Base-by-base conservation (phyloP, 164 flowering plant genomes). In the Litsea cubeba region DNA sequence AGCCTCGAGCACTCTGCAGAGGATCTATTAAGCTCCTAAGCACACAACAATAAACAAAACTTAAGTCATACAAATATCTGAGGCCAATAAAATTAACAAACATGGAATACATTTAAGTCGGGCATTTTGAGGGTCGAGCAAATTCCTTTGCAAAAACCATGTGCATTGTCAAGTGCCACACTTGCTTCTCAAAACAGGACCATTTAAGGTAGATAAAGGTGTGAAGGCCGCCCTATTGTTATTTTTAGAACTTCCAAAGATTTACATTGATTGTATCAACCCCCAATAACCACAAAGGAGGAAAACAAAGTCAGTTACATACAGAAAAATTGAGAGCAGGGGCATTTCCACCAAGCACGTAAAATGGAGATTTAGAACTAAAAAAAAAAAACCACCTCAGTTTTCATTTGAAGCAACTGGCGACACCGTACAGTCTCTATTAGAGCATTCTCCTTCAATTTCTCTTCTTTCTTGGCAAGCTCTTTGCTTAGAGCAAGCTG, bases 401-500 rank as follows among this genome's bases (percentile, higher is more conserved):
- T 84, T 83, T 86, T 91, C 32, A 58, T 68, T 72, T 73, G 80
- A 81, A 93, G 87, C 78, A 83, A 26, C 65, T 79, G 82, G 58
- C 87, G 85, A 71, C 77, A 50, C 10, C 73, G 26, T 50, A 79
- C 77, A 62, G 77, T 87, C 79, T 90, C 87, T 72, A 79, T 72
- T 76, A 84, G 51, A 32, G 89, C 90, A 58, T 85, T 88, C 71
- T 75, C 83, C 80, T 85, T 95, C 75, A 82, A 71, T 24, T 64
- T 71, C 51, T 71, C 79, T 76, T 88, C 97, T 72, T 72, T 81
- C 75, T 83, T 79, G 7, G 74, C 76, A 22, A 80, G 75, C 50
- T 89, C 95, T 81, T 86, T 89, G 78, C 85, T 85, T 5, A 76
- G 22, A 67, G 80, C 72, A 50, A 90, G 76, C 98, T 93, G 80